A percentile compares a stretch with the other conserved stretches of the same genome.
phyloP scores from a whole-genome alignment of 1,284 basidiomycete genomes.

The Cryptococcus sp. region DNA sequence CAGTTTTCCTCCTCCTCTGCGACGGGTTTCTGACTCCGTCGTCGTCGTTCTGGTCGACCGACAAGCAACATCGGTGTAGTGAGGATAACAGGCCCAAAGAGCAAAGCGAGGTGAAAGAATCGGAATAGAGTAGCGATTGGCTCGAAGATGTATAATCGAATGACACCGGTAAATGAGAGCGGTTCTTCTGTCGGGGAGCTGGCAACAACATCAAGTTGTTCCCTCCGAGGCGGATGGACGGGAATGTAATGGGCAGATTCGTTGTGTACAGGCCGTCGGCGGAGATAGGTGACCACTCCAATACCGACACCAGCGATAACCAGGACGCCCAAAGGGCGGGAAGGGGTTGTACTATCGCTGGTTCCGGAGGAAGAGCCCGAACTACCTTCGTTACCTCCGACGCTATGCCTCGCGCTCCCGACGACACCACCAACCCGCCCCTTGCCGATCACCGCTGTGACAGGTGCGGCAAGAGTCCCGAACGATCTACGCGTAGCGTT shows the following conservation, averaged over 20 bases:
- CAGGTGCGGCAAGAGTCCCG: conserved; percentile 30
- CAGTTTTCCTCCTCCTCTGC: conserved; percentile 66
- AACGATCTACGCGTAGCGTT: conserved; percentile 30
- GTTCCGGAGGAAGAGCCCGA: not conserved
- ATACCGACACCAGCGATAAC: conserved; percentile 33
- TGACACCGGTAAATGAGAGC: conserved; percentile 17
- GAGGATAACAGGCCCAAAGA: conserved; percentile 88
- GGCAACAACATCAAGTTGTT: conserved; percentile 19
- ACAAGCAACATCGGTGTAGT: conserved; percentile 82
- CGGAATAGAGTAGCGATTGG: conserved; percentile 80
- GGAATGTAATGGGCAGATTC: conserved; percentile 31
- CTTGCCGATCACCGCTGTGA: conserved; percentile 24
- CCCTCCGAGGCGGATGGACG: conserved; percentile 9
- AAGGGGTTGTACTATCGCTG: conserved; percentile 1
- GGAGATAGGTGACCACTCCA: conserved; percentile 28
- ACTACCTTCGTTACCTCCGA: not conserved
- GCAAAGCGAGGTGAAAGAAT: conserved; percentile 77
- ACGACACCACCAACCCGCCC: conserved; percentile 10
- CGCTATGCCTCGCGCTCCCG: conserved; percentile 2
- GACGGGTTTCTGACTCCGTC: conserved; percentile 43
- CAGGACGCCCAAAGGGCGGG: conserved; percentile 26
- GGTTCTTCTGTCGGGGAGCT: conserved; percentile 25
- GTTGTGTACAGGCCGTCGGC: conserved; percentile 26
- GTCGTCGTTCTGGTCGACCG: conserved; percentile 58
- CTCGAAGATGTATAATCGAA: conserved; percentile 66